Conservation (phyloP, 2,329 filamentous ascomycete species). For the Diaporthe humulicola region DNA sequence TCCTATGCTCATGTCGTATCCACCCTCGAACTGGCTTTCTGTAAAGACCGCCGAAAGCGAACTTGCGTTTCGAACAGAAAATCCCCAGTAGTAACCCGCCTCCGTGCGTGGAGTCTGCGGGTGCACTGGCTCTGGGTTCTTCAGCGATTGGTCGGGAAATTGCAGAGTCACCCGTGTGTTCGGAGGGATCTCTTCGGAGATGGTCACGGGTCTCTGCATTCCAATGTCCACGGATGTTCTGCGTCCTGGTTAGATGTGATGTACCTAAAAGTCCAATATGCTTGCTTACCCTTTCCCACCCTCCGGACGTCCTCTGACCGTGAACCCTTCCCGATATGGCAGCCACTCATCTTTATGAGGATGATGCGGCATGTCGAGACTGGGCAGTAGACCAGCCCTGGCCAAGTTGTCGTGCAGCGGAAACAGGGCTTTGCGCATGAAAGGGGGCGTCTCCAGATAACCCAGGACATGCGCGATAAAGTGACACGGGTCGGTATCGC, state of each 20-base stretch:
- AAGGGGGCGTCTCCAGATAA: slow-evolving; percentile 87
- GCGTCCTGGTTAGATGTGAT: slow-evolving; percentile 43
- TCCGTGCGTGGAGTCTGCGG: slow-evolving; percentile 79
- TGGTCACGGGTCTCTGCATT: slow-evolving; percentile 65
- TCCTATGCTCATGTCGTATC: slow-evolving; percentile 86
- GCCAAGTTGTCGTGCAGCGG: slow-evolving; percentile 83
- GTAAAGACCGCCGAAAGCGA: slow-evolving; percentile 82
- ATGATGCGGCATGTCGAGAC: slow-evolving; percentile 88
- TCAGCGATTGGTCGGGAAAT: slow-evolving; percentile 64
- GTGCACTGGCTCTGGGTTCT: slow-evolving; percentile 71
- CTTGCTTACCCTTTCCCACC: slow-evolving; percentile 51
- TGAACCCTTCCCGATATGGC: slow-evolving; percentile 83
- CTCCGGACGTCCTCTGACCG: slow-evolving; percentile 61
- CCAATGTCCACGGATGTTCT: slow-evolving; percentile 72
- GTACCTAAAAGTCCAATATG: slow-evolving; percentile 38
- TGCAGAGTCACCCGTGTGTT: slow-evolving; percentile 82
- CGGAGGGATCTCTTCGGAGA: slow-evolving; percentile 73
- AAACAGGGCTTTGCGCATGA: slow-evolving; percentile 82
- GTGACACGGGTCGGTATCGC: slow-evolving; percentile 81
- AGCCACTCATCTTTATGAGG: slow-evolving; percentile 82
- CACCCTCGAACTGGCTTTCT: slow-evolving; percentile 79
- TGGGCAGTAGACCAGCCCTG: slow-evolving; percentile 79
- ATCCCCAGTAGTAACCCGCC: slow-evolving; percentile 90
- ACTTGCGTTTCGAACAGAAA: slow-evolving; percentile 74
- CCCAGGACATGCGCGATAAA: slow-evolving; percentile 84